Evolutionary conservation across 2,329 filamentous ascomycete species (phyloP), one percentile per base, ranked within the genome.

Genomic region (Talaromyces sp.): DNA sequence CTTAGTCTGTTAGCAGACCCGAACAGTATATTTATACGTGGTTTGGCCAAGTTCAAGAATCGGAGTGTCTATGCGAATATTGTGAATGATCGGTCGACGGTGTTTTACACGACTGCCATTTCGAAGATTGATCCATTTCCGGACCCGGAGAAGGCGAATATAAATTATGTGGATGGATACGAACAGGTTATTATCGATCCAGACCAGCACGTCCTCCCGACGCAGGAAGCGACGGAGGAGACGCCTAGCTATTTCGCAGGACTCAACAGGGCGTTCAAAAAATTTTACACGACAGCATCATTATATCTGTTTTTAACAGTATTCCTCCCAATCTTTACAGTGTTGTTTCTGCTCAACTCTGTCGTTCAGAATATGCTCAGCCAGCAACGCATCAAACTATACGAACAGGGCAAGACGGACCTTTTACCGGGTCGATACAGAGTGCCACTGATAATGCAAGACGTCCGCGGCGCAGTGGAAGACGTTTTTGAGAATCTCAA

Each of bases 21-120:
- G 0, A 85, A 89, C 59, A 93, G 90, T 67, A 90, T 97, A 69
- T 98, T 98, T 79, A 90, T 96, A 71, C 86, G 86, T 37, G 93
- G 89, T 0, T 82, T 98, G 54, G 84, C 86, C 67, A 85, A 83
- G 70, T 98, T 98, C 80, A 86, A 88, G 74, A 84, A 90, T 63
- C 89, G 88, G 66, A 90, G 87, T 3, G 80, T 96, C 1, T 98
- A 98, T 76, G 85, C 90, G 49, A 98, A 98, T 74, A 88, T 96
- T 56, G 81, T 90, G 73, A 97, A 97, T 76, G 94, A 98, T 79
- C 84, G 88, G 63, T 91, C 87, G 52, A 91, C 92, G 4, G 87
- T 89, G 0, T 92, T 91, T 78, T 97, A 94, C 75, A 97, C 94
- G 0, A 91, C 92, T 0, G 84, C 83, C 22, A 92, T 97, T 54